Conservation (phyloP, 2,329 filamentous ascomycete species). For the Penicillium sp. region DNA sequence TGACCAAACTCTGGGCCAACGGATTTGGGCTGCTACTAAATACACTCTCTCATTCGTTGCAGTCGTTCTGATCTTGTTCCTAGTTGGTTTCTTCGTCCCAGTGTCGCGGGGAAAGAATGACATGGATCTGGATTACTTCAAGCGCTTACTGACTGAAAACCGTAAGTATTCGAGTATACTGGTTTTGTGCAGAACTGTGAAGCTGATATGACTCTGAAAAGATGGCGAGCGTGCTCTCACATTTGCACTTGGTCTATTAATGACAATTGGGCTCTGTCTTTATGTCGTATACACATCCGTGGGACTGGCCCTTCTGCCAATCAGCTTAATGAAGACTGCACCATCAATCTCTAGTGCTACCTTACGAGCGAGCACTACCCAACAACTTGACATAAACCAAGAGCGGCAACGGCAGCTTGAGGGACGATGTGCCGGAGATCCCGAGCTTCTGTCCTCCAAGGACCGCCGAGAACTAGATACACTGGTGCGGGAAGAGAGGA, state of each 20-base stretch:
- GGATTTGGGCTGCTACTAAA: constrained; percentile 81
- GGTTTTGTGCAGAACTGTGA: background rate
- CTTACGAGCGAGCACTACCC: constrained; percentile 70
- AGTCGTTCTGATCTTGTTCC: constrained; percentile 72
- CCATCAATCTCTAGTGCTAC: constrained; percentile 80
- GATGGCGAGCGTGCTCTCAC: constrained; percentile 88
- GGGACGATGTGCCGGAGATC: constrained; percentile 72
- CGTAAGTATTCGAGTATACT: constrained; percentile 47
- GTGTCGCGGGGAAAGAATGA: constrained; percentile 65
- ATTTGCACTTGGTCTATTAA: constrained; percentile 83
- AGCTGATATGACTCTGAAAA: constrained; percentile 27
- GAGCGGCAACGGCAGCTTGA: constrained; percentile 91
- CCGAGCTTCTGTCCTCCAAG: constrained; percentile 73
- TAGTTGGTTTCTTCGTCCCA: constrained; percentile 92
- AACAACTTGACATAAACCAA: constrained; percentile 80
- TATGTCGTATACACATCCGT: constrained; percentile 87
- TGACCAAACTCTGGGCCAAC: constrained; percentile 65
- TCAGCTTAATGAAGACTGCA: constrained; percentile 87
- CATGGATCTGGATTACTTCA: constrained; percentile 86
- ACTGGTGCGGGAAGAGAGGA: constrained; percentile 85
- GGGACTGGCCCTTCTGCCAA: constrained; percentile 82
- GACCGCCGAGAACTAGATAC: constrained; percentile 86
- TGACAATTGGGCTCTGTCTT: constrained; percentile 79
- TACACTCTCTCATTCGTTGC: constrained; percentile 84
- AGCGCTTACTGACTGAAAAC: constrained; percentile 75